These are phyloP conservation scores for Alternaria sp. DNA, from an alignment of 2,329 filamentous ascomycete species.

Conservation along the genomic window DNA sequence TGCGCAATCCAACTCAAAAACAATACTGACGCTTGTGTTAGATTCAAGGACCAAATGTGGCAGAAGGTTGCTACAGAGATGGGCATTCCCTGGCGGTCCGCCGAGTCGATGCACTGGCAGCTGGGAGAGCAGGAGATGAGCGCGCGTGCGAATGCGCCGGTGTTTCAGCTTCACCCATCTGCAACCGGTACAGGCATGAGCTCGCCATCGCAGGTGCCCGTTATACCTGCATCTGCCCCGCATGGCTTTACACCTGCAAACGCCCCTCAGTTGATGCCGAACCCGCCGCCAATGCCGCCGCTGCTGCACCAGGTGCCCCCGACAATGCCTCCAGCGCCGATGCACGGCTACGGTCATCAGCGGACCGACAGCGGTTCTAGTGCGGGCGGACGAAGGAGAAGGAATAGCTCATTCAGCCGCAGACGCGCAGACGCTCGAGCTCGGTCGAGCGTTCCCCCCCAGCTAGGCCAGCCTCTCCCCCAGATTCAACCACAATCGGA, in stretches of 20 bases:
- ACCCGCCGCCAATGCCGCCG: conserved; percentile 32
- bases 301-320: conserved; percentile 42
- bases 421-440: conserved; percentile 43
- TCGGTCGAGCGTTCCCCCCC: conserved; percentile 50
- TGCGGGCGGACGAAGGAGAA: conserved; percentile 37
- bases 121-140: conserved; percentile 95
- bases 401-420: conserved; percentile 48
- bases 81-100: conserved; percentile 92
- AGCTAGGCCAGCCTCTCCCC: conserved; percentile 45
- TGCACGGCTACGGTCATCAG: conserved; percentile 44
- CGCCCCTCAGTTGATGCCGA: conserved; percentile 48
- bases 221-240: conserved; percentile 34
- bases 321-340: conserved; percentile 36
- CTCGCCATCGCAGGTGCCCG: conserved; percentile 43
- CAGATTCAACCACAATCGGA: conserved; percentile 46
- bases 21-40: conserved; percentile 54
- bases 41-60: conserved; percentile 99
- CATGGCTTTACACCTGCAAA: conserved; percentile 53
- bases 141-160: conserved; percentile 84
- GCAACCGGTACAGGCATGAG: conserved; percentile 45
- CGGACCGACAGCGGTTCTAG: conserved; percentile 47
- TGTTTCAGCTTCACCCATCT: conserved; percentile 68
- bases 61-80: conserved; percentile 94
- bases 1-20: conserved; percentile 5
- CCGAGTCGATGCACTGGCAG: conserved; percentile 98